phyloP scores from a whole-genome alignment of 2,329 filamentous ascomycete species.

The Penicillium sp. region DNA sequence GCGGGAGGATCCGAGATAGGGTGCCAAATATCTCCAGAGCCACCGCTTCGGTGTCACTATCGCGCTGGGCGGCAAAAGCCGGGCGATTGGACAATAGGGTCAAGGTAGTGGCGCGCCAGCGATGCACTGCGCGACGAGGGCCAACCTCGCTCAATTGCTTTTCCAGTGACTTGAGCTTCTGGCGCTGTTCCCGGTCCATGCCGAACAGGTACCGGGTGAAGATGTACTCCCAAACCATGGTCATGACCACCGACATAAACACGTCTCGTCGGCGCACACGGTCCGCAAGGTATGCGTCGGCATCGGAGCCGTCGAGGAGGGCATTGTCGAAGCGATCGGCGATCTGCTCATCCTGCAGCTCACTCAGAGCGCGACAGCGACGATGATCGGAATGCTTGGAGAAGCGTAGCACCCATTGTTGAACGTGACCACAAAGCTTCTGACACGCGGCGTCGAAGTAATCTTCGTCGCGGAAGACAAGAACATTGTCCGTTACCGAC shows the following conservation, averaged over 20 bases:
- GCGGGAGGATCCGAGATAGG: constrained; percentile 76
- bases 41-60: constrained; percentile 91
- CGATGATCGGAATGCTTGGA: constrained; percentile 95
- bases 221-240: constrained; percentile 98
- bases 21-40: constrained; percentile 84
- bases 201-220: constrained; percentile 97
- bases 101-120: constrained; percentile 93
- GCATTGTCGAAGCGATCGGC: constrained; percentile 92
- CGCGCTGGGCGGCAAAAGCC: constrained; percentile 74
- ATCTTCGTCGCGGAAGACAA: constrained; percentile 79
- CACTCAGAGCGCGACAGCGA: constrained; percentile 72
- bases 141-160: constrained; percentile 87
- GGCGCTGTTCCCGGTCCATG: constrained; percentile 95
- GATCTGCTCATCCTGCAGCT: constrained; percentile 87
- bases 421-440: constrained; percentile 88
- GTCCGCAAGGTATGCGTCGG: constrained; percentile 80
- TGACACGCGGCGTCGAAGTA: constrained; percentile 94
- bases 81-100: constrained; percentile 77
- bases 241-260: constrained; percentile 99
- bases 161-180: constrained; percentile 94
- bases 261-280: constrained; percentile 84
- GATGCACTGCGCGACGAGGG: constrained; percentile 79
- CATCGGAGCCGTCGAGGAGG: constrained; percentile 88
- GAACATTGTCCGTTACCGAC: constrained; percentile 64
- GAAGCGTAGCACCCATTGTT: constrained; percentile 96